phyloP scores from a whole-genome alignment of 1,284 basidiomycete species.

The Puccinia triticina region DNA sequence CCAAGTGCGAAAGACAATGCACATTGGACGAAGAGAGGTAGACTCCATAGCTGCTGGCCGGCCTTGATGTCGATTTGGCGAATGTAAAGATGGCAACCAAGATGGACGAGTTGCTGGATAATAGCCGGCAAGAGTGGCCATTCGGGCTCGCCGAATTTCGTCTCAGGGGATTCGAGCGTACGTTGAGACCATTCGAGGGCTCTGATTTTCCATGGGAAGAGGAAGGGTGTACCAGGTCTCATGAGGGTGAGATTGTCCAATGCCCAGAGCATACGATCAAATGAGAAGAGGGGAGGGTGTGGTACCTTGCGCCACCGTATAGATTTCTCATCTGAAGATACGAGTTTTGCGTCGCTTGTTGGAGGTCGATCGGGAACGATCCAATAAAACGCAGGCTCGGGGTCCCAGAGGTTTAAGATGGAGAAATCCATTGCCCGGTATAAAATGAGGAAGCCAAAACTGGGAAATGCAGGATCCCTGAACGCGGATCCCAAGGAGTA shows the following conservation, averaged over 20 bases:
- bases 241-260: conserved; percentile 25
- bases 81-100: conserved; percentile 34
- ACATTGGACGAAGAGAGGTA: conserved; percentile 23
- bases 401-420: conserved; percentile 41
- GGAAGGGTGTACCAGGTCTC: conserved; percentile 35
- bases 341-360: not conserved
- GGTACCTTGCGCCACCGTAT: conserved; percentile 26
- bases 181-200: conserved; percentile 42
- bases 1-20: conserved; percentile 37
- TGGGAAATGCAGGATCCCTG: conserved; percentile 37
- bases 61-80: conserved; percentile 18
- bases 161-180: conserved; percentile 23
- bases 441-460: conserved; percentile 22
- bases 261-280: conserved; percentile 29
- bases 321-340: not conserved
- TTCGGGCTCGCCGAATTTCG: conserved; percentile 31
- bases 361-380: conserved; percentile 19
- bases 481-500: conserved; percentile 35
- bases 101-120: conserved; percentile 38
- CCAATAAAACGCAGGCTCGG: conserved; percentile 32
- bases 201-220: conserved; percentile 38
- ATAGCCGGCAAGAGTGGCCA: conserved; percentile 38
- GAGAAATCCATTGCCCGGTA: conserved; percentile 34
- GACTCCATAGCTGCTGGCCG: not conserved
- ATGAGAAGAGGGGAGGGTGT: conserved; percentile 20